Conservation (phyloP, 208 protist species). For the Trypanosoma cruzi region DNA sequence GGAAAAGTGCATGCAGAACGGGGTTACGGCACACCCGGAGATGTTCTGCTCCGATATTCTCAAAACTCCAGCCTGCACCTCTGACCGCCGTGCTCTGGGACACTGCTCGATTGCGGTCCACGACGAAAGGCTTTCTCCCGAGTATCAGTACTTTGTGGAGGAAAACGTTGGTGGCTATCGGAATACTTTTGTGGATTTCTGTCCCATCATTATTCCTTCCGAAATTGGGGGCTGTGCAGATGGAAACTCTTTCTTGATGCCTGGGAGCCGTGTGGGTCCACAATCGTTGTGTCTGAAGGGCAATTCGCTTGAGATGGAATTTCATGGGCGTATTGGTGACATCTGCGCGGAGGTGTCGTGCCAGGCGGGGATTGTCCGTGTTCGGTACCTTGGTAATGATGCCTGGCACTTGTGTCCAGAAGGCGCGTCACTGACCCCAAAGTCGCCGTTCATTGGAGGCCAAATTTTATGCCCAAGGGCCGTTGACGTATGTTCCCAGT, state of each 20-base stretch:
- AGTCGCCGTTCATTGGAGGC: background rate
- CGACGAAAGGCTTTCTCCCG: background rate
- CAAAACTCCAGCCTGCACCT: constrained; percentile 27
- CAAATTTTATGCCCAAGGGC: constrained; percentile 2
- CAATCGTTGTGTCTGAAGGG: constrained; percentile 23
- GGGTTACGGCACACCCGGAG: constrained; percentile 33
- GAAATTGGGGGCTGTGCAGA: constrained; percentile 21
- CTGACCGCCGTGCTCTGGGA: constrained; percentile 30
- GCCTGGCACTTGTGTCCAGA: constrained; percentile 10
- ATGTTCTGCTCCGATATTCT: constrained; percentile 47
- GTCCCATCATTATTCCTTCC: constrained; percentile 32
- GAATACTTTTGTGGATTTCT: constrained; percentile 43
- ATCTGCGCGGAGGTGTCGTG: constrained; percentile 35
- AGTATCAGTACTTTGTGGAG: constrained; percentile 49
- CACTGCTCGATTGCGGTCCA: constrained; percentile 22
- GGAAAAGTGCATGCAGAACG: constrained; percentile 42
- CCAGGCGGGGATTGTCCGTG: background rate
- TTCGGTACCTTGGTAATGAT: constrained; percentile 18
- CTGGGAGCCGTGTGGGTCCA: constrained; percentile 28
- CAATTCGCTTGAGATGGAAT: constrained; percentile 1
- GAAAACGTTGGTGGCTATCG: constrained; percentile 13
- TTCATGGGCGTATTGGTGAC: constrained; percentile 10
- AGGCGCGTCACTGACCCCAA: constrained; percentile 2
- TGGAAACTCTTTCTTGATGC: constrained; percentile 15
- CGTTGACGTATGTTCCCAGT: background rate